A percentile compares a stretch with the other conserved stretches of the same genome.
Conservation (phyloP, 768 basidiomycete genomes). For the Pulveroboletus sp. region DNA sequence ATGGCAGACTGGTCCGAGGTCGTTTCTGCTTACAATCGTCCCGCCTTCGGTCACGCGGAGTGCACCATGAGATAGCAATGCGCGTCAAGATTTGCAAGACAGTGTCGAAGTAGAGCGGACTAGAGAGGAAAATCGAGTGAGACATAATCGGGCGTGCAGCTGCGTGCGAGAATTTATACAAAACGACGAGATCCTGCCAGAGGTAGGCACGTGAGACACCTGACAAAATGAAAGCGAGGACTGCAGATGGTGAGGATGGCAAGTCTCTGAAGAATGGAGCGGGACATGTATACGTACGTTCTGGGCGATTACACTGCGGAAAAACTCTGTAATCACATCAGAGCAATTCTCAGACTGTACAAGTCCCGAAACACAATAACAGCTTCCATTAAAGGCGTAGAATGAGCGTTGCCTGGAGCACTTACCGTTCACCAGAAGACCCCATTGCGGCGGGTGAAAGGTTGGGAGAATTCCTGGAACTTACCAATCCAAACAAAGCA, state of each 20-base stretch:
- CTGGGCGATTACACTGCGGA: no score
- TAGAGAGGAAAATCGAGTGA: slow-evolving; percentile 4
- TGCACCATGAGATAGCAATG: not conserved
- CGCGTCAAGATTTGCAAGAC: slow-evolving; percentile 8
- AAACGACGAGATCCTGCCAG: not conserved
- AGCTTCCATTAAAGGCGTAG: not conserved
- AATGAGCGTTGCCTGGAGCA: not conserved
- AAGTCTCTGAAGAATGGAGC: slow-evolving; percentile 5
- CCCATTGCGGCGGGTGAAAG: not conserved
- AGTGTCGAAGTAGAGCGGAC: slow-evolving; percentile 11
- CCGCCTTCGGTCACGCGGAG: not conserved
- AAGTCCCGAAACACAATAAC: not conserved
- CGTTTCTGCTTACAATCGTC: not conserved
- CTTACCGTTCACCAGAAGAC: not conserved
- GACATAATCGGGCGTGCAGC: not conserved
- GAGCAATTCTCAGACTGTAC: not conserved
- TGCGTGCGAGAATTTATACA: no score
- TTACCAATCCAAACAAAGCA: no score
- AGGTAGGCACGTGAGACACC: not conserved
- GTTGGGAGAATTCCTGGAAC: not conserved
- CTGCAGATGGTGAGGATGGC: slow-evolving; percentile 5
- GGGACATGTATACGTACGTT: not conserved
- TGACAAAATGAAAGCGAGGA: slow-evolving; percentile 1
- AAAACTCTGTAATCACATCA: no score
- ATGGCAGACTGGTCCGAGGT: no score